Base-by-base conservation (phyloP, 805 yeast species). In the Myxozyma mucilagina region DNA sequence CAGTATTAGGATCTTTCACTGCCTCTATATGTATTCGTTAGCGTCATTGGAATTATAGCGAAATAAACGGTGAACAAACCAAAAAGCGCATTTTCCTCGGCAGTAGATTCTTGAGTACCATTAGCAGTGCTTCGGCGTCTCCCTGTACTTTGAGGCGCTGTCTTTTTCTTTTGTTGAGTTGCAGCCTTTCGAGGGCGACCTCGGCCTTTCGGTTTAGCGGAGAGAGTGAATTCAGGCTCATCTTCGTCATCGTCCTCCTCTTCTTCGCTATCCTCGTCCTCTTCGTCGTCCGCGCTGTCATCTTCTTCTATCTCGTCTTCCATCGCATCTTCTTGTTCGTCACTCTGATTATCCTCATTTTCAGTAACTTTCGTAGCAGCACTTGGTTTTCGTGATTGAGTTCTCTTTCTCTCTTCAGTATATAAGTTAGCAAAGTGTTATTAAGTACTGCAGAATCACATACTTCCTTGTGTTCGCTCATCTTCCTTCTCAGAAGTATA, bases 1-100 rank as follows among this genome's bases (percentile, higher is more conserved):
- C 80, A 0, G 79, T 69, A 20, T 80, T 82, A 1, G 82, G 69
- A 47, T 78, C 80, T 49, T 79, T 74, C 48, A 86, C 71, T 0
- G 85, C 83, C 59, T 80, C 80, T 81, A 16, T 16, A 47, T 18
- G 18, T n/a, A 13, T 14, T 36, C 34, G 24, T 16, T 24, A 24
- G 32, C 4, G 43, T 49, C 38, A 41, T 16, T 2, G 35, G 14
- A 51, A 18, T 5, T 4, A 16, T 8, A 29, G 41, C 34, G 43
- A 14, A 20, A 11, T 18, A 38, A 5, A n/a, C 14, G 14, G 29
- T 13, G 20, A 35, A 24, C 18, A 29, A 52, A 60, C 61, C 67
- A 36, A 55, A 63, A 31, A 63, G 29, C 14, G 53, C 54, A 38
- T 57, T 64, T 7, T 43, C 52, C n/a, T 51, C 50, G 8, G 35